Percentiles rank a stretch among this genome's conserved stretches.
Evolutionary conservation across 2,329 filamentous ascomycete species (phyloP).

Genomic region (Elsinoe fawcettii): DNA sequence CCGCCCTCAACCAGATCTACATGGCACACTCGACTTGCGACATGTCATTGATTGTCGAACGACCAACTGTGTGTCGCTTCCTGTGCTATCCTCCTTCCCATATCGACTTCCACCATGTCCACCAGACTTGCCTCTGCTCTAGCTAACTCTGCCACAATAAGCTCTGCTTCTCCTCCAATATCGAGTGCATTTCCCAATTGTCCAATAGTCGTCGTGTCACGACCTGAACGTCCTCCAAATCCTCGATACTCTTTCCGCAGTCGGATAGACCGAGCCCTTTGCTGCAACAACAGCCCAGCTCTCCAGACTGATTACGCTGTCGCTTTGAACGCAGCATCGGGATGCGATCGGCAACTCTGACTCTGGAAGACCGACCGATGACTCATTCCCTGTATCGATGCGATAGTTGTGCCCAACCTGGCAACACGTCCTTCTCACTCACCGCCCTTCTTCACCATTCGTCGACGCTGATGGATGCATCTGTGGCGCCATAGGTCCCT

Average conservation of each 20-base stretch:
- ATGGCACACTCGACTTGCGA: not conserved
- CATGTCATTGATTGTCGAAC: not conserved
- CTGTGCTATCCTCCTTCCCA: not conserved
- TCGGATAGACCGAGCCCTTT: not conserved
- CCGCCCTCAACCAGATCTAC: not conserved
- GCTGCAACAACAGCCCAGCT: not conserved
- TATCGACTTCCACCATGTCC: not conserved
- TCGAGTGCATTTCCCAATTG: not conserved
- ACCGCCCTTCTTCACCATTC: conserved; percentile 27
- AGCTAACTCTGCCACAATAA: not conserved
- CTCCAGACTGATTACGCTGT: not conserved
- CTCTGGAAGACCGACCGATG: not conserved
- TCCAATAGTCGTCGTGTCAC: not conserved
- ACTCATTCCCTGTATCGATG: not conserved
- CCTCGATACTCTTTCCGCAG: not conserved
- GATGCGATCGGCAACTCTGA: too few relatives aligned
- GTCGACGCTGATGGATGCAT: conserved; percentile 20
- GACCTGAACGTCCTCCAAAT: not conserved
- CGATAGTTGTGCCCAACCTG: not conserved
- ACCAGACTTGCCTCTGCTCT: not conserved
- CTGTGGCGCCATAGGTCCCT: conserved; percentile 25
- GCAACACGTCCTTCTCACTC: conserved; percentile 16
- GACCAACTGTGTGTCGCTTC: not conserved
- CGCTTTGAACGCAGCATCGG: not conserved
- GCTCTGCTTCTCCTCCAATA: not conserved